Conservation (phyloP, 805 yeast genomes). For the Sugiyamaella lignohabitans region DNA sequence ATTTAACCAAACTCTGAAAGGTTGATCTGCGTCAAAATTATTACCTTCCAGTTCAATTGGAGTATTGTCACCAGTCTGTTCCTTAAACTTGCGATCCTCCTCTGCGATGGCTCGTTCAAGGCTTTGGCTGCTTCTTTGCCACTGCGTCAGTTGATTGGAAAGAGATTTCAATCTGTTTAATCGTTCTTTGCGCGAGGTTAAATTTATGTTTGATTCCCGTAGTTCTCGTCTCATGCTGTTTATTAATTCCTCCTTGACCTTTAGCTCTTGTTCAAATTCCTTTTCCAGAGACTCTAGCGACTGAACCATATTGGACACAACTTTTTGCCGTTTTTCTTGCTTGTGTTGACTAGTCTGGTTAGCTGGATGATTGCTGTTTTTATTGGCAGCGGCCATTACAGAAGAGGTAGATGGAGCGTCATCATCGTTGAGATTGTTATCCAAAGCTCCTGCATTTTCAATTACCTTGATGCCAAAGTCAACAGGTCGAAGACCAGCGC, state of each 20-base stretch:
- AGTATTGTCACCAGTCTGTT: slow-evolving; percentile 21
- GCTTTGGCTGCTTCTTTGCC: slow-evolving; percentile 50
- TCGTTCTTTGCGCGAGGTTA: slow-evolving; percentile 44
- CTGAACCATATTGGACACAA: slow-evolving; percentile 46
- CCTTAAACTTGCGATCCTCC: slow-evolving; percentile 51
- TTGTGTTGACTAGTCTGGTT: neutral
- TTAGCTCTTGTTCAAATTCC: slow-evolving; percentile 54
- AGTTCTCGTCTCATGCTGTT: slow-evolving; percentile 49
- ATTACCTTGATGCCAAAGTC: slow-evolving; percentile 65
- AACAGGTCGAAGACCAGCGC: slow-evolving; percentile 76
- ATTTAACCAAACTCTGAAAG: slow-evolving; percentile 55
- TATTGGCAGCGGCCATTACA: slow-evolving; percentile 1
- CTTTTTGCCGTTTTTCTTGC: slow-evolving; percentile 34
- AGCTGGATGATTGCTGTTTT: neutral
- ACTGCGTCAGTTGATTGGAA: slow-evolving; percentile 38
- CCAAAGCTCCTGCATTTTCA: neutral
- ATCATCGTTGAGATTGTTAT: neutral
- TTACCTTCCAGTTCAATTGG: slow-evolving; percentile 32
- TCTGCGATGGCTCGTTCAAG: slow-evolving; percentile 57
- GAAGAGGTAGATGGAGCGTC: neutral
- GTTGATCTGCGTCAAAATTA: slow-evolving; percentile 81
- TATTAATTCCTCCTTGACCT: slow-evolving; percentile 46
- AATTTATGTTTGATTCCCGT: slow-evolving; percentile 47
- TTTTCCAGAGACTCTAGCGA: slow-evolving; percentile 47
- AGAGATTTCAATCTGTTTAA: slow-evolving; percentile 46